Evolutionary conservation across 139 green algal genomes (phyloP), one percentile per base, ranked within the genome.

Genomic region (Deuterostichococcus epilithicus): DNA sequence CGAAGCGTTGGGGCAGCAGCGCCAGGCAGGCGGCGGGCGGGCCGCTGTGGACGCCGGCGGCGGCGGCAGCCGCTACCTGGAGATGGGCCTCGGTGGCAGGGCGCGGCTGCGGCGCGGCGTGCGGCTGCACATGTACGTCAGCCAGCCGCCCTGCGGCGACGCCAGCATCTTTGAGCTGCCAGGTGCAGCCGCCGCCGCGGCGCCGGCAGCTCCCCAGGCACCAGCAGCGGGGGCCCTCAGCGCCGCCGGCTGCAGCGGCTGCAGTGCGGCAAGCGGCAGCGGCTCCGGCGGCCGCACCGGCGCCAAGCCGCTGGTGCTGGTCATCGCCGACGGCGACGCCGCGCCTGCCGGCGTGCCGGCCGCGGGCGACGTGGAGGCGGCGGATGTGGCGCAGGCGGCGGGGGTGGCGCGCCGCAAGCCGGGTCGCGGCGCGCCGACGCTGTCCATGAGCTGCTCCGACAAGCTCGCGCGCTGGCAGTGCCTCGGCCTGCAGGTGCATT

Each of bases 391-490:
- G 32, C 47, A 94, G 77, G 77, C 68, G 33, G 33, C 78, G 35
- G 92, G 93, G 0, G 68, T 77, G 18, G 67, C 93, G 78, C 81
- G 95, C 8, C 80, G 93, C 60, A 99, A 99, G 86, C 95, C 95
- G 1, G 95, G 95, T 39, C 72, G 90, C 1, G 94, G 94, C 13
- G 68, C 68, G 34, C 32, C 2, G 90, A 96, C 23, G 32, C 82
- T 95, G 74, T 96, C 87, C 10, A 90, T 99, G 79, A 95, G 88
- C 78, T 99, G 95, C 90, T 96, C 88, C 79, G 95, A 99, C 85
- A 99, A 99, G 91, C 82, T 98, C 33, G 89, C 92, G 0, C 85
- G 90, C 30, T 98, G 94, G 94, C 70, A 67, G 22, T 77, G 90
- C 63, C 77, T 98, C 4, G 94, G 95, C 23, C 33, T 96, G 73